These are phyloP conservation scores for Gossypium lobatum DNA, from an alignment of 441 rosid species.

Conservation along the genomic window DNA sequence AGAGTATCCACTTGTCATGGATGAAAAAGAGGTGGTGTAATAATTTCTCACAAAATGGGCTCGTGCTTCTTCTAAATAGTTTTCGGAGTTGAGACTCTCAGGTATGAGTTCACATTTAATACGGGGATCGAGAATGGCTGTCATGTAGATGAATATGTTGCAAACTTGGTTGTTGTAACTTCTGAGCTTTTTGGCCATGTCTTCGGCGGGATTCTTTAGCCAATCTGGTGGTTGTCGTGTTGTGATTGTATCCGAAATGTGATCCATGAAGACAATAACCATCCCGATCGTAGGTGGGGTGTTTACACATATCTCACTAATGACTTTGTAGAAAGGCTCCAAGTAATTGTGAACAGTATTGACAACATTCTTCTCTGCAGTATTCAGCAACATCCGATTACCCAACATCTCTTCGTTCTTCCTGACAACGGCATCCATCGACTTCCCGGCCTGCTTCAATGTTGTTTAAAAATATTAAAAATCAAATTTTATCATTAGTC, in stretches of 20 bases:
- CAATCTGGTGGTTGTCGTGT: conserved; percentile 70
- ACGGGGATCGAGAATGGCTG: conserved; percentile 85
- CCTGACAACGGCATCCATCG: conserved; percentile 68
- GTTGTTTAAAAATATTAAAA: conserved; percentile 3
- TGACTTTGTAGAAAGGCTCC: conserved; percentile 82
- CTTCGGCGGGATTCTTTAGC: conserved; percentile 77
- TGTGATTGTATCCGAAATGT: conserved; percentile 72
- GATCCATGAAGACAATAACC: conserved; percentile 92
- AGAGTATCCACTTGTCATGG: conserved; percentile 51
- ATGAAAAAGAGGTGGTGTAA: conserved; percentile 52
- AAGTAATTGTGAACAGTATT: conserved; percentile 55
- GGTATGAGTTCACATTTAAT: conserved; percentile 84
- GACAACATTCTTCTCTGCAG: conserved; percentile 63
- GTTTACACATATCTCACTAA: conserved; percentile 66
- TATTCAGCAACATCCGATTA: conserved; percentile 42
- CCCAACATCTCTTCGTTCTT: conserved; percentile 59
- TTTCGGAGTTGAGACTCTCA: conserved; percentile 57
- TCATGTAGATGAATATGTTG: conserved; percentile 75
- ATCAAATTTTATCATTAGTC: conserved; percentile 7
- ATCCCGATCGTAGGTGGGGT: conserved; percentile 72
- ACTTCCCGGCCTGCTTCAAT: conserved; percentile 60
- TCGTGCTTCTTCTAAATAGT: conserved; percentile 82
- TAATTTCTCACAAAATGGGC: conserved; percentile 62
- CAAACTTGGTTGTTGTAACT: conserved; percentile 64
- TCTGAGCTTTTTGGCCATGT: conserved; percentile 78